Evolutionary conservation across 2,329 filamentous ascomycete species (phyloP).

Genomic region (Nemania bipapillata): DNA sequence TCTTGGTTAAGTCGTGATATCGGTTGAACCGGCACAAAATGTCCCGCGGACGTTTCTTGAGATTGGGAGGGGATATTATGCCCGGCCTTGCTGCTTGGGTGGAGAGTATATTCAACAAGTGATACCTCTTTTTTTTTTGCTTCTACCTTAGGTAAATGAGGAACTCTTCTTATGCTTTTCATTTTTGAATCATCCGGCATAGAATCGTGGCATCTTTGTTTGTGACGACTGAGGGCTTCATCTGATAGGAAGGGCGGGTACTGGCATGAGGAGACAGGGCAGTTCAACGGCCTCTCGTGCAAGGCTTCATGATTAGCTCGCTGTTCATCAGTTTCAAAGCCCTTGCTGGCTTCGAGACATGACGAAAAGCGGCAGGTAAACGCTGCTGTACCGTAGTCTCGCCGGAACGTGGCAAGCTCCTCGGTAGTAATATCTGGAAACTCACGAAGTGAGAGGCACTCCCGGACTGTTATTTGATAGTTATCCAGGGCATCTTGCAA

Average conservation of each 20-base stretch:
- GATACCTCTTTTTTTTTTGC: no score
- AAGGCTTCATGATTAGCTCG: slow-evolving; percentile 10
- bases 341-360: not conserved
- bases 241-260: slow-evolving; percentile 8
- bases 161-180: slow-evolving; percentile 13
- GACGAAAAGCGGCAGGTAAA: slow-evolving; percentile 18
- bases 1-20: no score
- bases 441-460: slow-evolving; percentile 7
- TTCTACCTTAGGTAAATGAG: not conserved
- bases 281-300: slow-evolving; percentile 8
- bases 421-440: slow-evolving; percentile 17
- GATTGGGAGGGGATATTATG: no score
- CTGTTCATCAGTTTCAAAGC: slow-evolving; percentile 11
- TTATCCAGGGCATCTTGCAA: slow-evolving; percentile 12
- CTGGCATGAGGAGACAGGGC: slow-evolving; percentile 2
- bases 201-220: not conserved
- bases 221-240: not conserved
- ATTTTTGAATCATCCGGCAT: not conserved
- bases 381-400: not conserved
- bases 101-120: no score
- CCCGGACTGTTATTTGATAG: slow-evolving; percentile 8
- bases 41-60: no score
- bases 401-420: slow-evolving; percentile 12
- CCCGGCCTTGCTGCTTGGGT: no score
- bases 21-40: no score